A percentile compares a stretch with the other conserved stretches of the same genome.
These are phyloP conservation scores for Echium plantagineum DNA, from an alignment of 257 asterid species.

Conservation along the genomic window DNA sequence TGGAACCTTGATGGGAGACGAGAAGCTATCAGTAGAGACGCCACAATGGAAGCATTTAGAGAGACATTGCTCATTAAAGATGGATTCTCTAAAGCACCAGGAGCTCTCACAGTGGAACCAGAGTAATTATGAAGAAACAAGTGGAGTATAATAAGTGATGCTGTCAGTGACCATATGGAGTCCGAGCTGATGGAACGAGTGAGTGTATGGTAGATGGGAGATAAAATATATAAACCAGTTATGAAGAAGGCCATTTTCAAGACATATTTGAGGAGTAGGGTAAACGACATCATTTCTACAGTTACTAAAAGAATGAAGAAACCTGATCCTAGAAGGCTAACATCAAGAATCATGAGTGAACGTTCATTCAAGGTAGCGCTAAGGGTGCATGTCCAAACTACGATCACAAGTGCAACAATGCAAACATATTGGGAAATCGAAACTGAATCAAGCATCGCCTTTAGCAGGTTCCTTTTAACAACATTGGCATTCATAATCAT, in stretches of 20 bases:
- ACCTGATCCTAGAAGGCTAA: constrained; percentile 58
- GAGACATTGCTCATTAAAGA: constrained; percentile 34
- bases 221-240: constrained; percentile 52
- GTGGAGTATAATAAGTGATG: constrained; percentile 42
- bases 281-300: constrained; percentile 48
- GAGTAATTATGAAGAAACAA: constrained; percentile 37
- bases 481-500: constrained; percentile 98
- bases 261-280: constrained; percentile 40
- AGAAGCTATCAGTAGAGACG: constrained; percentile 84
- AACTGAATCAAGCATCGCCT: constrained; percentile 77
- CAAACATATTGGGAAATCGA: constrained; percentile 84
- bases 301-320: constrained; percentile 55
- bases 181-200: constrained; percentile 84
- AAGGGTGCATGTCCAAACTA: constrained; percentile 84
- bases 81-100: constrained; percentile 52
- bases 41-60: constrained; percentile 68
- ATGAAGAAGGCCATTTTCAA: constrained; percentile 63
- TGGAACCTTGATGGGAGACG: constrained; percentile 82
- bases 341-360: constrained; percentile 49
- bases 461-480: constrained; percentile 68
- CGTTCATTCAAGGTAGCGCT: constrained; percentile 39
- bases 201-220: constrained; percentile 76
- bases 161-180: constrained; percentile 84
- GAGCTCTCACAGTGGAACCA: constrained; percentile 38
- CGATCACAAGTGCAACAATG: constrained; percentile 69